phyloP scores from a whole-genome alignment of 1,139 yeast species.

The Taphrina communis region DNA sequence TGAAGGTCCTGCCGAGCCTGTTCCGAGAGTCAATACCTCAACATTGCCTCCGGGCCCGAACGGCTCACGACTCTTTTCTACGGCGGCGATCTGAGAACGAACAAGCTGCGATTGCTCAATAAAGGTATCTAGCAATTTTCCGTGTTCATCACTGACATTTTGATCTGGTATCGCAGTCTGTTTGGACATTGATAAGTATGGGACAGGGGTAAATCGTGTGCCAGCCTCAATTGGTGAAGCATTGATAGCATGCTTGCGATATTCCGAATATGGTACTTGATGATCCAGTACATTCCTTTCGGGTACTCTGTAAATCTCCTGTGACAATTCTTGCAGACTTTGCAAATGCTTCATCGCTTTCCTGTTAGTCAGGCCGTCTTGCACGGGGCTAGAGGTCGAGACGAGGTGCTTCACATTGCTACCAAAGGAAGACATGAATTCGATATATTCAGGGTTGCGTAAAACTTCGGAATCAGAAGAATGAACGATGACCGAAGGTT shows the following conservation, averaged over 20 bases:
- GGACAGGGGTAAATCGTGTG: conserved; percentile 8
- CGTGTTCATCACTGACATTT: not conserved
- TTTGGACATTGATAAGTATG: conserved; percentile 7
- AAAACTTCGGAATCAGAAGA: conserved; percentile 38
- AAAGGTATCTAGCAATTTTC: conserved; percentile 14
- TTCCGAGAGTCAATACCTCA: conserved; percentile 81
- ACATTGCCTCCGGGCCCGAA: conserved; percentile 55
- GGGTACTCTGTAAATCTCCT: conserved; percentile 4
- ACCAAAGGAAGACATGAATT: conserved; percentile 36
- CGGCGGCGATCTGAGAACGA: not conserved
- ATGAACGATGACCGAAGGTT: conserved; percentile 49
- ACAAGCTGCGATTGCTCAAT: conserved; percentile 1
- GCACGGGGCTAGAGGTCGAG: not conserved
- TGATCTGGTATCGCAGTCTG: not conserved
- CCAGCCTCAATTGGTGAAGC: conserved; percentile 4
- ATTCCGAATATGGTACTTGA: not conserved
- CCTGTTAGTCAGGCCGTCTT: not conserved
- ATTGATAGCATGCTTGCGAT: conserved; percentile 12
- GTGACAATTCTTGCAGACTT: not conserved
- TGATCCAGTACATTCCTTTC: not conserved
- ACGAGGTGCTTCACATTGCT: conserved; percentile 23
- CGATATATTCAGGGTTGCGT: conserved; percentile 25
- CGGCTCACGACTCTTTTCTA: not conserved
- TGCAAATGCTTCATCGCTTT: not conserved
- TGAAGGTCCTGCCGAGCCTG: conserved; percentile 93